A percentile compares a stretch with the other conserved stretches of the same genome.
These are phyloP conservation scores for Hypoxylon sp. DNA, from an alignment of 2,329 filamentous ascomycete species.

Conservation along the genomic window DNA sequence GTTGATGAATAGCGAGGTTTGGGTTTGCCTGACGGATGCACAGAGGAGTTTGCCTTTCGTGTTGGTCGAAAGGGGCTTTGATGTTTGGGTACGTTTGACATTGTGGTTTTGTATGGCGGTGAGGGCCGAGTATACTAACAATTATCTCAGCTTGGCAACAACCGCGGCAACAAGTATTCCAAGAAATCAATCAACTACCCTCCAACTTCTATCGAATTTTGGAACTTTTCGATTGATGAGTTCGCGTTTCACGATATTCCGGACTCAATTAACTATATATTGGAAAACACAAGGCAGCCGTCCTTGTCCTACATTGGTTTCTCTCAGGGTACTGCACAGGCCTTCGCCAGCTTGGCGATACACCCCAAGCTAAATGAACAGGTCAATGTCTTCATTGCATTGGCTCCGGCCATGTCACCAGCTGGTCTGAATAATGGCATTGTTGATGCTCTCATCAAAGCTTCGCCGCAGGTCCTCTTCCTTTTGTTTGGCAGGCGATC, in stretches of 20 bases:
- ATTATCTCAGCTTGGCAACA: constrained; percentile 83
- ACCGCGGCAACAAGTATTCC: constrained; percentile 98
- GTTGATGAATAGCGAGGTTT: constrained; percentile 99
- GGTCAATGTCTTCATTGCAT: constrained; percentile 94
- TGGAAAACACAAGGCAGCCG: constrained; percentile 83
- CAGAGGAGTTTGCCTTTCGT: constrained; percentile 90
- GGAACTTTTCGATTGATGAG: constrained; percentile 98
- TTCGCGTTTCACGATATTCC: constrained; percentile 99
- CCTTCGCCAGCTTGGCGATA: constrained; percentile 92
- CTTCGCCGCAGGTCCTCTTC: constrained; percentile 92
- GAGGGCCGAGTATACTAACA: constrained; percentile 46
- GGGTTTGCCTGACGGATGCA: constrained; percentile 92
- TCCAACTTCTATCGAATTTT: constrained; percentile 84
- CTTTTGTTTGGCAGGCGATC: constrained; percentile 92
- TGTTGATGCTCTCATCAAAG: constrained; percentile 92
- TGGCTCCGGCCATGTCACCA: constrained; percentile 96
- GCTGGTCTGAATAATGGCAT: constrained; percentile 90
- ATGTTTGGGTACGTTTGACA: constrained; percentile 83
- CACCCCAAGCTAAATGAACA: constrained; percentile 93
- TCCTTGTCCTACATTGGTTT: constrained; percentile 97
- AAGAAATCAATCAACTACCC: constrained; percentile 88
- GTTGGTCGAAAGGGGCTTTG: constrained; percentile 90
- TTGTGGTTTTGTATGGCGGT: constrained; percentile 40
- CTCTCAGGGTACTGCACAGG: constrained; percentile 96
- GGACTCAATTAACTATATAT: constrained; percentile 91